Evolutionary conservation across 2,329 filamentous ascomycete species (phyloP).

Genomic region (Hypoxylon sp.): DNA sequence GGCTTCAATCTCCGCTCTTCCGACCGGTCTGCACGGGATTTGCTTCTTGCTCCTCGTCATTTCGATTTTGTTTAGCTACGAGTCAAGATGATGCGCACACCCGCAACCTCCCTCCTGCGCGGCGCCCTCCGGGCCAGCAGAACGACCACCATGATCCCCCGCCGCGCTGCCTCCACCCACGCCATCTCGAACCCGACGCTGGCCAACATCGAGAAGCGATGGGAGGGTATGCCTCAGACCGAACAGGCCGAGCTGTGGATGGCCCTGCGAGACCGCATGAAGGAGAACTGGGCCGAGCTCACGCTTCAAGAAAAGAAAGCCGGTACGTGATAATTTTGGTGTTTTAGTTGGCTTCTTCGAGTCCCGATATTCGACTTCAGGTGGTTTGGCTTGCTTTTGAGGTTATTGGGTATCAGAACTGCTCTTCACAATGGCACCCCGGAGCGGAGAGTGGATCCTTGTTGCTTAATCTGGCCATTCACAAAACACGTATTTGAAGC

Average conservation of each 20-base stretch:
- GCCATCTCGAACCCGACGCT: constrained; percentile 98
- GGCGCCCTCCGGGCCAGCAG: constrained; percentile 59
- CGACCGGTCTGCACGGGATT: constrained; percentile 39
- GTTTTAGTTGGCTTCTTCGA: background rate
- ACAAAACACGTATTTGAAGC: constrained; percentile 43
- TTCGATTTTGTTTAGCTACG: constrained; percentile 15
- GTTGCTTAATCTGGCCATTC: constrained; percentile 38
- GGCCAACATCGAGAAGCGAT: constrained; percentile 99
- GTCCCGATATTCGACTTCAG: background rate
- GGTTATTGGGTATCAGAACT: constrained; percentile 15
- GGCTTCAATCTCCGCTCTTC: constrained; percentile 43
- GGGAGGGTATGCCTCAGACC: constrained; percentile 97
- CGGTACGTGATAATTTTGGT: constrained; percentile 75
- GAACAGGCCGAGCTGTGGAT: constrained; percentile 99
- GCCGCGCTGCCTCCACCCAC: constrained; percentile 78
- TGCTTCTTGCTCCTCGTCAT: constrained; percentile 13
- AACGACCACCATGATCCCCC: constrained; percentile 60
- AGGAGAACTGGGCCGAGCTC: constrained; percentile 95
- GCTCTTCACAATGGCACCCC: constrained; percentile 20
- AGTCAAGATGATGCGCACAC: constrained; percentile 67
- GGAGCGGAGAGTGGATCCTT: constrained; percentile 46
- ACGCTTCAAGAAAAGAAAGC: constrained; percentile 99
- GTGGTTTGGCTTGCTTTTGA: background rate
- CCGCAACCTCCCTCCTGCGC: constrained; percentile 68
- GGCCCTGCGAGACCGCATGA: constrained; percentile 98